Evolutionary conservation across 2,329 filamentous ascomycete genomes (phyloP), one percentile per base, ranked within the genome.

Genomic region (Trichoderma pleuroti): DNA sequence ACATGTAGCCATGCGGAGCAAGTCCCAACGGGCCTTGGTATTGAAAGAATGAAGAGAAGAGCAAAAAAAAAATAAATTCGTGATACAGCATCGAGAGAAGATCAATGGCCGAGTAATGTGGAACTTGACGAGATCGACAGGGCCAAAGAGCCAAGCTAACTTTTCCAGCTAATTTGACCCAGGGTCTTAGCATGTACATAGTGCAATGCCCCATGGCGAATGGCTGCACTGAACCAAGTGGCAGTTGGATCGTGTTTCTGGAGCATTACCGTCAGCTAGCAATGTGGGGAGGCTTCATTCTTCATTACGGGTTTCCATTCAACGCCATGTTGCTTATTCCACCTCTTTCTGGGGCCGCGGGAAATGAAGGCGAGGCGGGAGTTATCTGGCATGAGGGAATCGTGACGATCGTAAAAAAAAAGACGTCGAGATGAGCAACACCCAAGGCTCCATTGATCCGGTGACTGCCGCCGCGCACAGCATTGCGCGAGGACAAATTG

Each of bases 111-210:
- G 16, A 30, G 32, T 36, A 32, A 34, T 49, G 32, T 54, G 14
- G 63, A 34, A 66, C 32, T 39, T 21, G 63, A 56, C 26, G 64
- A 67, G 64, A 67, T 67, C 64, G 64, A 67, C 64, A 67, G 64
- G 64, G 64, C 64, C 52, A 57, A 5, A 46, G 26, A 32, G 54
- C 64, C 59, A 67, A 18, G 36, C 64, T 67, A 67, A n/a, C 12
- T 59, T 59, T 42, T 46, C 21, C 52, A 67, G 39, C 39, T 67
- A 46, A 67, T 67, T 59, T 59, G 56, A 59, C 36, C 62, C 34
- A 65, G 42, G 42, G 52, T 30, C 54, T 59, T 59, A 59, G 52
- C 54, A 67, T 28, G 34, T 39, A n/a, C n/a, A n/a, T n/a, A 57
- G 21, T 14, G 16, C 26, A 42, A 32, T 30, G 28, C 64, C 28